Evolutionary conservation across 495 filamentous ascomycete genomes (phyloP).

Genomic region (Apodospora peruviana): DNA sequence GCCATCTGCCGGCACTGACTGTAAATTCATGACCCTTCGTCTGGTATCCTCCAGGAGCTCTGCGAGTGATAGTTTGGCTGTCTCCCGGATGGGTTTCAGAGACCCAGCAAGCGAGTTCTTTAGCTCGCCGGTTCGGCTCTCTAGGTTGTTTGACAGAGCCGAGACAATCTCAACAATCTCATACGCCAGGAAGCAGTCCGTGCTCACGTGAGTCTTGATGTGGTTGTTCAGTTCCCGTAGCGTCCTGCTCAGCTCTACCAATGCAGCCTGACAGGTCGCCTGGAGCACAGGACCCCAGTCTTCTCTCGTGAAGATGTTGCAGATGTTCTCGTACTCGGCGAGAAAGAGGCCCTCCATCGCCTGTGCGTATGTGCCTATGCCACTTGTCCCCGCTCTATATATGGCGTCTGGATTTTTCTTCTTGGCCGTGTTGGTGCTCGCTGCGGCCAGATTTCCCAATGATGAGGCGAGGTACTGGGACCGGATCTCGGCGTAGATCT

Average conservation of each 20-base stretch:
- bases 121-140: constrained; percentile 75
- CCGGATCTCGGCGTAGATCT: constrained; percentile 78
- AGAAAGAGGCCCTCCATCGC: constrained; percentile 80
- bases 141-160: constrained; percentile 70
- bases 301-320: constrained; percentile 73
- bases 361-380: constrained; percentile 82
- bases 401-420: constrained; percentile 72
- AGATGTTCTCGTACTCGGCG: constrained; percentile 84
- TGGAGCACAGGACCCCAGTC: constrained; percentile 75
- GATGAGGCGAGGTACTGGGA: constrained; percentile 77
- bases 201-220: constrained; percentile 77
- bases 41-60: constrained; percentile 86
- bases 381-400: constrained; percentile 88
- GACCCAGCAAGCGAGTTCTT: constrained; percentile 78
- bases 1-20: constrained; percentile 72
- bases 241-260: constrained; percentile 79
- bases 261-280: constrained; percentile 66
- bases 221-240: constrained; percentile 84
- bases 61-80: constrained; percentile 77
- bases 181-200: constrained; percentile 93
- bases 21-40: constrained; percentile 54
- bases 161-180: constrained; percentile 94
- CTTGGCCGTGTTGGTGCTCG: constrained; percentile 82
- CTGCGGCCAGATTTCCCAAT: constrained; percentile 77
- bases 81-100: constrained; percentile 83